Base-by-base conservation (phyloP, 2,329 filamentous ascomycete species). In the Leptosphaerulina australis region DNA sequence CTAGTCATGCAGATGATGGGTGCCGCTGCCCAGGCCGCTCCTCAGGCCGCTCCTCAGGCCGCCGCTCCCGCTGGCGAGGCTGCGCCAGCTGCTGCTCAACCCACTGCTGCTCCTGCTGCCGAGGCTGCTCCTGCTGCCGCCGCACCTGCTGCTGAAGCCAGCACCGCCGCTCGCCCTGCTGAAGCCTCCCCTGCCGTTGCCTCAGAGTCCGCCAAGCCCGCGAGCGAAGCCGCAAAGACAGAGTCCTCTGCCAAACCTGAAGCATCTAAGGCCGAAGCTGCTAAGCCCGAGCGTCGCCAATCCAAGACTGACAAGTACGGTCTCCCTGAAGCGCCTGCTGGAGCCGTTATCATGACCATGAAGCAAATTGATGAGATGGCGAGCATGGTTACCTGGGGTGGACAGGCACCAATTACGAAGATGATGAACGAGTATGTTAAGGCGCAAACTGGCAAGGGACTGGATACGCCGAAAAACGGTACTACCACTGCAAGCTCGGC, bases 341-440 rank as follows among this genome's bases (percentile, higher is more conserved):
- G 70, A 31, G 56, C 58, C 12, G 53, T 71, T 25, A 53, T 65
- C 38, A 66, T 73, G 59, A 67, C 60, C 17, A 71, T 73, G 70
- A 64, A 62, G 51, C 58, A 66, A 51, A 57, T 73, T 15, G 63
- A 71, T 33, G 57, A 57, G 22, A 73, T 73, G 70, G 69, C 56
- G 5, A 37, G 55, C 28, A 33, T 59, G 14, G 44, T 60, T 12
- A 37, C 47, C 6, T 70, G 67, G 64, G 67, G 60, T 45, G 65
- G 64, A 14, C 62, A 69, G 44, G 62, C 60, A 7, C 61, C 67
- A 3, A 66, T 71, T 35, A 63, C 57, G 7, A 39, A 68, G 60
- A 71, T 71, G 67, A 70, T 71, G 68, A 66, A 47, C 45, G 62
- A 71, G 5, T 70, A 63, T 30, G 64, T 68, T 31, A 63, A 68